Evolutionary conservation across 2,329 filamentous ascomycete genomes (phyloP).

Genomic region (Epichloe brachyelytri): DNA sequence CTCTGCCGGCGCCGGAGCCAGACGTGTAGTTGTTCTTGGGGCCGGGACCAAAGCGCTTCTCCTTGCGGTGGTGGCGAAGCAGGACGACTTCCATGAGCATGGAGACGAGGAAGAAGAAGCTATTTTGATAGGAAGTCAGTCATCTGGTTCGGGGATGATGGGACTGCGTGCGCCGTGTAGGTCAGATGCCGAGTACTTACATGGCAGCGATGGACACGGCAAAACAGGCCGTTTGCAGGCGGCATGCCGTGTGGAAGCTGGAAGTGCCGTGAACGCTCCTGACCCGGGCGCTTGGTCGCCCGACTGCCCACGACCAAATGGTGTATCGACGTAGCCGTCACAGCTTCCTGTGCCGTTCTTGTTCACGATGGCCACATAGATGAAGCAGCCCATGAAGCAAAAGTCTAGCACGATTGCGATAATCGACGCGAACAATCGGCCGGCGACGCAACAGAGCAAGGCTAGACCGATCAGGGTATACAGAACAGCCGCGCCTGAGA

Average conservation of each 20-base stretch:
- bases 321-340: slow-evolving; percentile 44
- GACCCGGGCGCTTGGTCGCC: slow-evolving; percentile 33
- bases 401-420: slow-evolving; percentile 66
- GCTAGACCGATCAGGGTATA: slow-evolving; percentile 64
- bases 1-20: slow-evolving; percentile 21
- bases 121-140: slow-evolving; percentile 16
- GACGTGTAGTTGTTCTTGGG: slow-evolving; percentile 45
- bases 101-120: slow-evolving; percentile 63
- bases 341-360: slow-evolving; percentile 56
- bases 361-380: slow-evolving; percentile 69
- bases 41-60: slow-evolving; percentile 53
- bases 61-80: slow-evolving; percentile 57
- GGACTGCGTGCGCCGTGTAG: too few relatives aligned
- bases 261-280: slow-evolving; percentile 34
- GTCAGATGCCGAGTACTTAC: slow-evolving; percentile 28
- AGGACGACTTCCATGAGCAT: slow-evolving; percentile 56
- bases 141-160: background rate
- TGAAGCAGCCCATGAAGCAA: slow-evolving; percentile 61
- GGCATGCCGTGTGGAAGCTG: slow-evolving; percentile 46
- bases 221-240: slow-evolving; percentile 63
- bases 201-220: slow-evolving; percentile 67
- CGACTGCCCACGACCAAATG: slow-evolving; percentile 52
- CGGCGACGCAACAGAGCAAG: slow-evolving; percentile 68
- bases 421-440: slow-evolving; percentile 58
- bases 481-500: slow-evolving; percentile 60